Percentiles rank a stretch among this genome's conserved stretches.
phyloP scores from a whole-genome alignment of 2,329 filamentous ascomycete genomes.

The Penicillium freii region DNA sequence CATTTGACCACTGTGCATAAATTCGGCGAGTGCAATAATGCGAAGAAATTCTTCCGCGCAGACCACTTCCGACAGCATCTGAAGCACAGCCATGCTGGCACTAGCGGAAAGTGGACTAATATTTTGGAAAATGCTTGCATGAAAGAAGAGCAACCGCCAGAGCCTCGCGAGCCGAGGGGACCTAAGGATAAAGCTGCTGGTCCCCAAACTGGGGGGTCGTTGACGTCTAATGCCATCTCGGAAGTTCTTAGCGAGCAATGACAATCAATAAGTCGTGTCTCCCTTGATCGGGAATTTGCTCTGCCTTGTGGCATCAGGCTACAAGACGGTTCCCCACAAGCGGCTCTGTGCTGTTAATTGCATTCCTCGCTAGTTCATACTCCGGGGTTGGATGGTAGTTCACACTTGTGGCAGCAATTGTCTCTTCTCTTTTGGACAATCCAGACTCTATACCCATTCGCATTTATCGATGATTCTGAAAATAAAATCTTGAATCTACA shows the following conservation, averaged over 20 bases:
- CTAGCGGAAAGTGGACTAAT: slow-evolving; percentile 98
- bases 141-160: slow-evolving; percentile 67
- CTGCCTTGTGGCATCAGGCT: not conserved
- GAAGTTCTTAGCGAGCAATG: slow-evolving; percentile 33
- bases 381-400: not conserved
- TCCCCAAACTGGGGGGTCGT: slow-evolving; percentile 14
- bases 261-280: slow-evolving; percentile 13
- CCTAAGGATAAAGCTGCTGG: slow-evolving; percentile 9
- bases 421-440: not conserved
- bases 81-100: slow-evolving; percentile 94
- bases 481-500: not conserved
- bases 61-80: slow-evolving; percentile 98
- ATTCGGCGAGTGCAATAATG: slow-evolving; percentile 95
- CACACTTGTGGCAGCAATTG: not conserved
- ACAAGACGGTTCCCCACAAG: not conserved
- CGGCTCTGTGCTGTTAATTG: not conserved
- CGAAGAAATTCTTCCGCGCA: slow-evolving; percentile 96
- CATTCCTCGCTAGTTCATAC: not conserved
- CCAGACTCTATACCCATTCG: not conserved
- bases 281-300: not conserved
- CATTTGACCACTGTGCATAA: slow-evolving; percentile 93
- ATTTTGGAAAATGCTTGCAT: slow-evolving; percentile 96
- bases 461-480: not conserved
- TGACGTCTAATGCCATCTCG: slow-evolving; percentile 30
- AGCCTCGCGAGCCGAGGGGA: slow-evolving; percentile 22